These are phyloP conservation scores for Boletus smithii DNA, from an alignment of 1,284 basidiomycete species.

Conservation along the genomic window DNA sequence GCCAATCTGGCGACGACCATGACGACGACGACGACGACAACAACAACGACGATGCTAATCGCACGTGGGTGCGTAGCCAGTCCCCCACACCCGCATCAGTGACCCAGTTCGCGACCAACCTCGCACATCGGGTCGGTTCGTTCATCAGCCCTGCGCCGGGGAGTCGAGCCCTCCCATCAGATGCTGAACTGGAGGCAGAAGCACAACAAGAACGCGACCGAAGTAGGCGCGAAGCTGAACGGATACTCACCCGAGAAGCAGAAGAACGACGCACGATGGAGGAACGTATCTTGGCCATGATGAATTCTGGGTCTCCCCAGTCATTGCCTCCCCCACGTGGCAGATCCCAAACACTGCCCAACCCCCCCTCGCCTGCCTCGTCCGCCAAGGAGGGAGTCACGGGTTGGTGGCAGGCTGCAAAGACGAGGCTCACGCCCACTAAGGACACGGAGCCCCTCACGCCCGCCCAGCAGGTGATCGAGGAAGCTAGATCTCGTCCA, in stretches of 20 bases:
- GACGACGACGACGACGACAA: conserved; percentile 47
- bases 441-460: conserved; percentile 69
- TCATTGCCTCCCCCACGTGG: conserved; percentile 50
- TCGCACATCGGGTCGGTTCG: conserved; percentile 66
- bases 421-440: conserved; percentile 70
- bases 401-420: conserved; percentile 68
- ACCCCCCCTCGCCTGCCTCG: conserved; percentile 57
- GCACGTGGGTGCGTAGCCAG: conserved; percentile 42
- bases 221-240: conserved; percentile 71
- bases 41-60: conserved; percentile 42
- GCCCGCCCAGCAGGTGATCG: conserved; percentile 74
- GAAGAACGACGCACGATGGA: conserved; percentile 64
- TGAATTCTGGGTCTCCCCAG: conserved; percentile 40
- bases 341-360: conserved; percentile 51
- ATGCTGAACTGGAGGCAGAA: conserved; percentile 76
- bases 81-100: conserved; percentile 61
- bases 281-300: conserved; percentile 70
- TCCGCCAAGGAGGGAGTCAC: conserved; percentile 55
- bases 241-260: conserved; percentile 66
- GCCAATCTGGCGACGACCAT: conserved; percentile 46
- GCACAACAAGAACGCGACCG: conserved; percentile 69
- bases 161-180: conserved; percentile 48
- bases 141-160: conserved; percentile 54
- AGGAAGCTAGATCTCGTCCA: conserved; percentile 64
- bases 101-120: conserved; percentile 63